phyloP scores from a whole-genome alignment of 768 basidiomycete genomes.

The Cyathus striatus region DNA sequence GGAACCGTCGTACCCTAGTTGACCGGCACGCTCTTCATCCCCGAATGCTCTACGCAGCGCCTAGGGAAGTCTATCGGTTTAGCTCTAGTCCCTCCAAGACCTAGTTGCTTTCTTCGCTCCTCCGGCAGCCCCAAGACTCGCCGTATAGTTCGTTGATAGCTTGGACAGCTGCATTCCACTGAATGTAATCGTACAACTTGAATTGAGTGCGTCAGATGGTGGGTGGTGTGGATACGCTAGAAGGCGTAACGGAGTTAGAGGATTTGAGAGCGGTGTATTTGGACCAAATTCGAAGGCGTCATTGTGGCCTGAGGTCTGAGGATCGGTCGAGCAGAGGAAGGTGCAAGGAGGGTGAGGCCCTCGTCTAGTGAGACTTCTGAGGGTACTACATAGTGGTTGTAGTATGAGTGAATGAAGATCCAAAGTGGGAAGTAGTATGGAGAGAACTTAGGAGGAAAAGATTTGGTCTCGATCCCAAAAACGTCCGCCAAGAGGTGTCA shows the following conservation, averaged over 20 bases:
- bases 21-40: constrained; percentile 88
- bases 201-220: no score
- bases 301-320: constrained; percentile 58
- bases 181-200: no score
- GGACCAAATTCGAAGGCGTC: constrained; percentile 98
- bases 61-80: constrained; percentile 90
- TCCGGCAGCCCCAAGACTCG: no score
- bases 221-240: no score
- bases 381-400: no score
- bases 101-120: constrained; percentile 57
- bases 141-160: constrained; percentile 29
- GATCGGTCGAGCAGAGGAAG: constrained; percentile 31
- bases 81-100: constrained; percentile 86
- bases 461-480: no score
- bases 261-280: constrained; percentile 66
- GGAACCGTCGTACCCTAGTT: constrained; percentile 87
- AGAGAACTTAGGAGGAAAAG: no score
- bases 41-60: constrained; percentile 87
- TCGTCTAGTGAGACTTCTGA: constrained; percentile 77
- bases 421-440: no score
- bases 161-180: constrained; percentile 33
- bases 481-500: no score
- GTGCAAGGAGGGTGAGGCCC: constrained; percentile 41
- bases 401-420: no score
- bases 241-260: constrained; percentile 22